Conservation (phyloP, 495 filamentous ascomycete species). For the Hypoxylon crocopeplum region DNA sequence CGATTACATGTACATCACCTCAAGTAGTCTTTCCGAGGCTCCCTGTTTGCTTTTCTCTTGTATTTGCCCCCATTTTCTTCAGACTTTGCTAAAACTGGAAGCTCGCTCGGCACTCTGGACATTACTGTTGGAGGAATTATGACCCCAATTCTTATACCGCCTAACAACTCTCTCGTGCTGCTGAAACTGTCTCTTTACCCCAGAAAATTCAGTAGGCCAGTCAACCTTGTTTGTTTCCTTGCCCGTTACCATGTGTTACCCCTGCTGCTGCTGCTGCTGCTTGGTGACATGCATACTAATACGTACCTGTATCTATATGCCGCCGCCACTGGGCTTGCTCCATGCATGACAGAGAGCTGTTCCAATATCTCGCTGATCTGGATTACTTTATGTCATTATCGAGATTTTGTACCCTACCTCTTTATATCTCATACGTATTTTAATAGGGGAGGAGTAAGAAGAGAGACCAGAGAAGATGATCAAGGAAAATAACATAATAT, state of each 20-base stretch:
- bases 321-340: conserved; percentile 17
- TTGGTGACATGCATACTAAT: conserved; percentile 39
- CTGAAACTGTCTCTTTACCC: conserved; percentile 19
- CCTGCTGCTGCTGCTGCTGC: conserved; percentile 27
- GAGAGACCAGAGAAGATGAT: no score
- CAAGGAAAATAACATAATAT: no score
- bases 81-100: not conserved
- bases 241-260: conserved; percentile 44
- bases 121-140: not conserved
- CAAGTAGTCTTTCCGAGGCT: not conserved
- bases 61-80: not conserved
- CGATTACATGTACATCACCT: not conserved
- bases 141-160: no score
- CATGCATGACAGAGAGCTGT: conserved; percentile 12
- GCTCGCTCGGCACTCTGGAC: not conserved
- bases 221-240: conserved; percentile 32
- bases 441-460: no score
- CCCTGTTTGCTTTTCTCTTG: conserved; percentile 7
- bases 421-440: no score
- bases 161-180: no score
- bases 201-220: conserved; percentile 18
- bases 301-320: conserved; percentile 6
- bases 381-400: not conserved
- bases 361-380: not conserved
- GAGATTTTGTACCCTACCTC: not conserved